phyloP scores from a whole-genome alignment of 2,329 filamentous ascomycete species.

The Fusarium solani-melongenae region DNA sequence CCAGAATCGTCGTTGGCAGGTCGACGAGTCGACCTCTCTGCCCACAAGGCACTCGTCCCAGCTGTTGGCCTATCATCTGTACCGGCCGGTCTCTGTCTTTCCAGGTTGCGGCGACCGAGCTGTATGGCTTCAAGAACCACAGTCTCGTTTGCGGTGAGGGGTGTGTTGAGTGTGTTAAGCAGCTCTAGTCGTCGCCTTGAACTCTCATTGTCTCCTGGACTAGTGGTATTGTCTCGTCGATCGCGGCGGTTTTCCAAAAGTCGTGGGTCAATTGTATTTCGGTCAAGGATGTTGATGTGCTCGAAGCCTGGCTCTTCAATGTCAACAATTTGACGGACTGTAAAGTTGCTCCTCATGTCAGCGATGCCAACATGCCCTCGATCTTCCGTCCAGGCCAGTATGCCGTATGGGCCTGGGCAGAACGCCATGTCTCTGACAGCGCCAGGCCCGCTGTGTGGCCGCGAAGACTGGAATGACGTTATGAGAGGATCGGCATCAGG shows the following conservation, averaged over 20 bases:
- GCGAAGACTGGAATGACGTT: constrained; percentile 81
- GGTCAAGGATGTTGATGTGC: constrained; percentile 67
- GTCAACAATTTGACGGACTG: constrained; percentile 74
- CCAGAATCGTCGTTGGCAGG: constrained; percentile 38
- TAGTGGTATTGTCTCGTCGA: constrained; percentile 45
- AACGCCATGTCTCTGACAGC: constrained; percentile 94
- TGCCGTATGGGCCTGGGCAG: constrained; percentile 87
- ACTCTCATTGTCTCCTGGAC: constrained; percentile 12
- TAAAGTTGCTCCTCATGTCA: constrained; percentile 75
- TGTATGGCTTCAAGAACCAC: constrained; percentile 67
- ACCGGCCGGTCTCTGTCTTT: constrained; percentile 48
- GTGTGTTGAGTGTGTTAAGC: constrained; percentile 60
- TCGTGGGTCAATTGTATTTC: constrained; percentile 64
- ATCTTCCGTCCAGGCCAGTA: constrained; percentile 95
- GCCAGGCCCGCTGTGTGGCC: constrained; percentile 75
- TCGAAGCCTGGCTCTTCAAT: constrained; percentile 70
- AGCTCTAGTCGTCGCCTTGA: constrained; percentile 46
- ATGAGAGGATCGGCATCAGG: constrained; percentile 70
- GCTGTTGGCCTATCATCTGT: constrained; percentile 29
- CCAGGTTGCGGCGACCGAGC: constrained; percentile 62
- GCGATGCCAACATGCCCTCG: constrained; percentile 79
- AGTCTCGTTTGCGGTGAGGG: constrained; percentile 65
- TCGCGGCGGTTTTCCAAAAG: constrained; percentile 61
- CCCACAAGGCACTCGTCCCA: constrained; percentile 18
- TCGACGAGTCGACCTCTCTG: constrained; percentile 25